Percentiles rank a stretch among this genome's conserved stretches.
Evolutionary conservation across 148 eudicot genomes (phyloP).

Genomic region (Pouteria glomerata): DNA sequence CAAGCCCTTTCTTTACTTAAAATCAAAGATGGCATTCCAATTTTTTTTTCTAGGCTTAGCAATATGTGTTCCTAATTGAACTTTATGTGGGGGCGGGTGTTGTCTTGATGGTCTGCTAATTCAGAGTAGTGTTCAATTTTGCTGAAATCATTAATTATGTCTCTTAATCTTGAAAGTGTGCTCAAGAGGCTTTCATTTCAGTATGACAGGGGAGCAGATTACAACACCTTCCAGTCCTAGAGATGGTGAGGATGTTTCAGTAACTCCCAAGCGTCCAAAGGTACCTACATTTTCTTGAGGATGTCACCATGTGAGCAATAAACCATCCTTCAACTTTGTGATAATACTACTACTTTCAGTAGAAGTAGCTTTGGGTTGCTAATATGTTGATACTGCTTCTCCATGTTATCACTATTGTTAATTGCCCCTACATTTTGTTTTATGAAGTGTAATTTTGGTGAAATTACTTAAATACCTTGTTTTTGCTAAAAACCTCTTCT

Average conservation of each 20-base stretch:
- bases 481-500: too few species aligned
- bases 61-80: neutral
- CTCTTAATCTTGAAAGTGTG: conserved; percentile 4
- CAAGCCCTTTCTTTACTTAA: conserved; percentile 1
- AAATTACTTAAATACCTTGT: too few species aligned
- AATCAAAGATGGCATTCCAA: neutral
- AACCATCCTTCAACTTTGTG: neutral
- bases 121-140: neutral
- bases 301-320: neutral
- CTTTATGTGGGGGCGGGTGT: neutral
- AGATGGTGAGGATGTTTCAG: conserved; percentile 77
- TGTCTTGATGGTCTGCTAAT: neutral
- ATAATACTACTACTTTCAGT: neutral
- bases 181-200: conserved; percentile 37
- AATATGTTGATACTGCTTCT: neutral
- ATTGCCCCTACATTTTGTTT: neutral
- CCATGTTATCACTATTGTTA: neutral
- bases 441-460: neutral
- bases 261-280: conserved; percentile 62
- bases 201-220: conserved; percentile 89
- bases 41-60: neutral
- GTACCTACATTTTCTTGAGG: conserved; percentile 30
- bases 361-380: neutral
- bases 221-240: conserved; percentile 86
- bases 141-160: neutral